A percentile compares a stretch with the other conserved stretches of the same genome.
Evolutionary conservation across 306 rosid genomes (phyloP).

Genomic region (Pachyrhizus erosus): DNA sequence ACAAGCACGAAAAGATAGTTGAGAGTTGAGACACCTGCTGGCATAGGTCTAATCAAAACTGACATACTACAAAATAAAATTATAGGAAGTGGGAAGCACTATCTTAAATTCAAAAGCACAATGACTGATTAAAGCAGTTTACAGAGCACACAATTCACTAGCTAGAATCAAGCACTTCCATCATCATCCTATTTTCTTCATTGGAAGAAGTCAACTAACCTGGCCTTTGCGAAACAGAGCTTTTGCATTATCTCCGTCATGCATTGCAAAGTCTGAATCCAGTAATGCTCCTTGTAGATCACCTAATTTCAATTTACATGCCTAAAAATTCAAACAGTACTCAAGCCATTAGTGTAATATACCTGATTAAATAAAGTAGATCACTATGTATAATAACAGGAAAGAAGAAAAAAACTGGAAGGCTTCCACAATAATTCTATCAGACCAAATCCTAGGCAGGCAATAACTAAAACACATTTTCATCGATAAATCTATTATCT

Average conservation of each 20-base stretch:
- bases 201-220: conserved; percentile 44
- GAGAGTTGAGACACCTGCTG: conserved; percentile 23
- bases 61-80: background rate
- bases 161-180: conserved; percentile 13
- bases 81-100: background rate
- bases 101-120: conserved; percentile 14
- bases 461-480: background rate
- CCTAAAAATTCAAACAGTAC: conserved; percentile 45
- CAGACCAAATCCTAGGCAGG: background rate
- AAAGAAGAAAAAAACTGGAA: background rate
- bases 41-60: background rate
- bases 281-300: conserved; percentile 58
- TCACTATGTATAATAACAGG: conserved; percentile 8
- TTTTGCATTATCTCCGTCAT: conserved; percentile 61
- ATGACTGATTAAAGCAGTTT: background rate
- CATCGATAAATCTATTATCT: background rate
- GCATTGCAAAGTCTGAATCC: conserved; percentile 64
- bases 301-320: conserved; percentile 61
- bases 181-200: conserved; percentile 28
- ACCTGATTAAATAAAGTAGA: background rate
- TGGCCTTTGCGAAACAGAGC: conserved; percentile 69
- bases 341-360: background rate
- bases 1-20: conserved; percentile 1
- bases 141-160: conserved; percentile 34
- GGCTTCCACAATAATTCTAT: background rate